Base-by-base conservation (phyloP, 1,284 basidiomycete species). In the Entoloma clypeatum region DNA sequence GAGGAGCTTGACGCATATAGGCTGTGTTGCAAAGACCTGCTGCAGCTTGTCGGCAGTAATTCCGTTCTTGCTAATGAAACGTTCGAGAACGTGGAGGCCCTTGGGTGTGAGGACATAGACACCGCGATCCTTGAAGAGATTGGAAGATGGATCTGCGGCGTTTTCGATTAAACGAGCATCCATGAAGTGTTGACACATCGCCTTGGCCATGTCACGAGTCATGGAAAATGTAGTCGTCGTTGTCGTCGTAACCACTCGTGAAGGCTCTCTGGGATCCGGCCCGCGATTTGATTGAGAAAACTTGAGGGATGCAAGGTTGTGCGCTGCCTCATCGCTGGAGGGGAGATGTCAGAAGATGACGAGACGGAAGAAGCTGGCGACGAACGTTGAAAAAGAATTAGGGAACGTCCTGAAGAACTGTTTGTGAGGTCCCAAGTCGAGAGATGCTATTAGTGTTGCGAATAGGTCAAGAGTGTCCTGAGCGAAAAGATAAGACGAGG, bases 161-260 rank as follows among this genome's bases (percentile, higher is more conserved):
- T 97, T 97, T 65, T 97, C 94, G 52, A 99, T 93, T 50, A 99
- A 77, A 47, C 93, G 87, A 37, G 95, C 94, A 52, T 99, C 95
- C 89, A 99, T 95, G 60, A 98, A 99, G 60, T 98, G 94, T 66
- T 99, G 95, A 66, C 92, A 92, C 81, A 99, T 98, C 24, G 92
- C 92, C 69, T 97, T 96, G 47, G 96, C 96, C 88, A 99, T 99
- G 34, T 99, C 95, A 52, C 93, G 83, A 51, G 92, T 93, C 96
- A 99, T 99, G 48, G 92, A 94, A 68, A 99, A 99, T 16, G 96
- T 99, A 30, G 96, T 99, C 7, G 95, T 99, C 4, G 96, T 99
- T 1, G 96, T 99, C 1, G 95, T 99, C 53, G 96, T 98, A 57
- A 99, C 87, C 62, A 99, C 92, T 57, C 95, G 85, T 63, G 89